Conservation (phyloP, 2,329 filamentous ascomycete genomes). For the Phialocephala subalpina region DNA sequence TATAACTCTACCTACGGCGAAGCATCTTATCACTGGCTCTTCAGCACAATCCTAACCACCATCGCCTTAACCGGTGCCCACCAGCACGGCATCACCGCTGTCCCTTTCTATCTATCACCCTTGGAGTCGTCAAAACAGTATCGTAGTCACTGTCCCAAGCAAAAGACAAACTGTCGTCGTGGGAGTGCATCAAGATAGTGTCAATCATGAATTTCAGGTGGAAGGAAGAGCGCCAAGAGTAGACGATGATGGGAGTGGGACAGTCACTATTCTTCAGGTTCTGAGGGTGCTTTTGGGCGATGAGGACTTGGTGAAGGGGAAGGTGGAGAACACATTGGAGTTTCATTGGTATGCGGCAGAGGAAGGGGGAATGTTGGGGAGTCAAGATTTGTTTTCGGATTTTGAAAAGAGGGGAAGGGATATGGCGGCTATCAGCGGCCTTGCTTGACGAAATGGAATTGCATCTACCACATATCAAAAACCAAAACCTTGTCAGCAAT, state of each 20-base stretch:
- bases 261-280: conserved; percentile 91
- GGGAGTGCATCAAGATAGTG: conserved; percentile 90
- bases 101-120: conserved; percentile 78
- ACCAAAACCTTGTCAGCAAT: too few species aligned
- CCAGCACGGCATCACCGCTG: conserved; percentile 68
- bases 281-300: conserved; percentile 79
- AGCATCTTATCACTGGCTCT: conserved; percentile 86
- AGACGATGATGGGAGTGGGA: conserved; percentile 90
- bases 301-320: conserved; percentile 68
- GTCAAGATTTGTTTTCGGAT: conserved; percentile 82
- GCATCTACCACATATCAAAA: too few species aligned
- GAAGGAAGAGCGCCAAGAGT: conserved; percentile 70
- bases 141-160: conserved; percentile 89
- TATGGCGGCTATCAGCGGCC: not conserved
- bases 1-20: conserved; percentile 79
- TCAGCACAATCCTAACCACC: conserved; percentile 74
- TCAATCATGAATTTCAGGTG: conserved; percentile 65
- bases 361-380: conserved; percentile 84
- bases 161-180: conserved; percentile 83
- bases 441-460: too few species aligned
- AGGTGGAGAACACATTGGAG: conserved; percentile 84
- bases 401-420: conserved; percentile 72
- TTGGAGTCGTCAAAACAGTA: conserved; percentile 81
- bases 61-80: conserved; percentile 74
- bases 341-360: conserved; percentile 96